These are phyloP conservation scores for Trametes gibbosa DNA, from an alignment of 768 basidiomycete species.

Conservation along the genomic window DNA sequence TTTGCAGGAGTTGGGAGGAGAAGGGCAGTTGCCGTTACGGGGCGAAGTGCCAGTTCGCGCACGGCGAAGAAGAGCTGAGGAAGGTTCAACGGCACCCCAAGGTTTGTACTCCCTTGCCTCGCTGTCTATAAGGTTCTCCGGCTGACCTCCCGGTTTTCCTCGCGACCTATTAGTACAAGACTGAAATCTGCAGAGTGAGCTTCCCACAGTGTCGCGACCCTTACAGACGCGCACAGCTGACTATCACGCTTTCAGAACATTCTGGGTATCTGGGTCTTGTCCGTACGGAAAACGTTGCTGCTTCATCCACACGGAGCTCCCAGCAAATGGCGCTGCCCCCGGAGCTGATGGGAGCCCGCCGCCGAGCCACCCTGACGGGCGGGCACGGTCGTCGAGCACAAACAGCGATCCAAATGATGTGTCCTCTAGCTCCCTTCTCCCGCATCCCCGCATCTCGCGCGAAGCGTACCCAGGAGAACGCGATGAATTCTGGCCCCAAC, in stretches of 20 bases:
- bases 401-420: conserved; percentile 79
- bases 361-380: conserved; percentile 44
- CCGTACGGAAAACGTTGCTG: conserved; percentile 92
- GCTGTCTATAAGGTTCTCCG: neutral
- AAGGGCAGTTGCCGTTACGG: conserved; percentile 86
- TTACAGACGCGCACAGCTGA: neutral
- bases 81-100: conserved; percentile 87
- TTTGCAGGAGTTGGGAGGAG: conserved; percentile 92
- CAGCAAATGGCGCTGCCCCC: conserved; percentile 56
- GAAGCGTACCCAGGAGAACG: conserved; percentile 53
- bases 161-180: conserved; percentile 67
- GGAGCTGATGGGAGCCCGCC: conserved; percentile 54
- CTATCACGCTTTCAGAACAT: conserved; percentile 52
- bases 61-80: conserved; percentile 86
- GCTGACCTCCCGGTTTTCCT: conserved; percentile 21
- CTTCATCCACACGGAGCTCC: conserved; percentile 89
- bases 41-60: conserved; percentile 89
- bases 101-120: conserved; percentile 41
- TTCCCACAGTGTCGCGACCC: conserved; percentile 4
- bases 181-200: conserved; percentile 86
- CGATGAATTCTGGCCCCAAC: conserved; percentile 30
- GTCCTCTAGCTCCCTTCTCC: conserved; percentile 67
- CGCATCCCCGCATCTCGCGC: conserved; percentile 72
- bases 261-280: conserved; percentile 92
- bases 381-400: conserved; percentile 65